Base-by-base conservation (phyloP, 225 moss, liverwort and hornwort species). In the Bryum argenteum region DNA sequence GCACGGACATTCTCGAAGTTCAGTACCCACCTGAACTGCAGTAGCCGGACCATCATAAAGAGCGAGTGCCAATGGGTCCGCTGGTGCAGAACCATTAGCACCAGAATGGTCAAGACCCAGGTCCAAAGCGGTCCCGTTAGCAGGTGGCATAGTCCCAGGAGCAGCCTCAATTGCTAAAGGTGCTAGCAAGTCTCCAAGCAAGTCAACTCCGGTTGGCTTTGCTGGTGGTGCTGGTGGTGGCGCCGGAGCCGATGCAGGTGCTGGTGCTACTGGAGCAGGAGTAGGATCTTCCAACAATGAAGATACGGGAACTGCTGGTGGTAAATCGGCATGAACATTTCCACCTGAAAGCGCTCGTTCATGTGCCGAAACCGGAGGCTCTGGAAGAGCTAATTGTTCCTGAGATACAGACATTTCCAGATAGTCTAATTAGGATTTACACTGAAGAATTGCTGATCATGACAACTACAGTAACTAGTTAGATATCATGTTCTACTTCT, bases 151-250 rank as follows among this genome's bases (percentile, higher is more conserved):
- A 42, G 77, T 70, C 23, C 83, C 80, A 74, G 89, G 86, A 41
- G 91, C 78, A 67, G 84, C 89, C 78, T 96, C 96, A 76, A 96
- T 90, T 4, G 95, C 91, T 66, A 89, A 82, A 59, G 93, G 91
- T 58, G 82, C 93, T 47, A 96, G 80, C 70, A 96, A 77, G 75
- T 96, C 96, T 67, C 76, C 95, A 67, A 96, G 93, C 84, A 93
- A 76, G 84, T 96, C 93, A 53, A 78, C 81, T 48, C 79, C 74
- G 61, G 75, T 75, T 64, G 72, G 58, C 22, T 79, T 78, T 61
- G 81, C 71, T 59, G 38, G 24, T 9, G 65, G 77, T 24, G 15
- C 77, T 8, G 72, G 18, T 11, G 37, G 44, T 40, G 60, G 67
- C 55, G 51, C 71, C 26, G 39, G 45, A n/a, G n/a, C 24, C 8